These are phyloP conservation scores for Kluyveromyces nonfermentans DNA, from an alignment of 805 yeast genomes.

Conservation along the genomic window DNA sequence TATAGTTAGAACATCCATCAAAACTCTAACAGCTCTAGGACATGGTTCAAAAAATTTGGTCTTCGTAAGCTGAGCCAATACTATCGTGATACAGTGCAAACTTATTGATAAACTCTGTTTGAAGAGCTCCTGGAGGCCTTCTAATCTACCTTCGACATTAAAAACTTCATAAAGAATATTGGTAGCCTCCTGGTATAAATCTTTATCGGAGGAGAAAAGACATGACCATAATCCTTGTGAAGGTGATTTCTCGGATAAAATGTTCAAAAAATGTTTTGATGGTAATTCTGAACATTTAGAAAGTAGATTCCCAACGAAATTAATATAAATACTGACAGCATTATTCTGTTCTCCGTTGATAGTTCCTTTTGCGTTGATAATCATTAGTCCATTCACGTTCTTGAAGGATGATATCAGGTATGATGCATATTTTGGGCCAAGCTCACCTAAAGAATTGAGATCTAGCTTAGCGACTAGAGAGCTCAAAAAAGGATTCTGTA, in stretches of 20 bases:
- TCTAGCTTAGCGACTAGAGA: conserved; percentile 19
- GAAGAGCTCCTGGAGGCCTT: conserved; percentile 55
- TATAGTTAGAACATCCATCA: conserved; percentile 62
- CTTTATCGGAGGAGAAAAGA: conserved; percentile 51
- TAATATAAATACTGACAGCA: conserved; percentile 23
- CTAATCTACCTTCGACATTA: conserved; percentile 72
- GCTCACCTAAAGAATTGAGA: conserved; percentile 19
- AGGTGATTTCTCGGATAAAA: conserved; percentile 36
- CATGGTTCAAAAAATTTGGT: conserved; percentile 58
- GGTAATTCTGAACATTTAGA: conserved; percentile 34
- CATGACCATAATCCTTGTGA: conserved; percentile 67
- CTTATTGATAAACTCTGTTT: conserved; percentile 35
- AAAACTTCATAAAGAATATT: conserved; percentile 66
- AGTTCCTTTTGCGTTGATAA: conserved; percentile 17
- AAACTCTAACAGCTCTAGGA: conserved; percentile 61
- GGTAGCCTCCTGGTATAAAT: conserved; percentile 57
- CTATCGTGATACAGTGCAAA: conserved; percentile 39
- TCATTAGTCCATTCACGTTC: conserved; percentile 26
- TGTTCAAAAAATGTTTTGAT: conserved; percentile 27
- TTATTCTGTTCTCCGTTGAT: conserved; percentile 18
- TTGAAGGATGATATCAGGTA: conserved; percentile 23
- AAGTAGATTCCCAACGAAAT: conserved; percentile 28
- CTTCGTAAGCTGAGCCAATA: conserved; percentile 36
- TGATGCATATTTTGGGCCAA: conserved; percentile 26
- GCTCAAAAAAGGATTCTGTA: conserved; percentile 17